Base-by-base conservation (phyloP, 257 asterid genomes). In the Mentha longifolia region DNA sequence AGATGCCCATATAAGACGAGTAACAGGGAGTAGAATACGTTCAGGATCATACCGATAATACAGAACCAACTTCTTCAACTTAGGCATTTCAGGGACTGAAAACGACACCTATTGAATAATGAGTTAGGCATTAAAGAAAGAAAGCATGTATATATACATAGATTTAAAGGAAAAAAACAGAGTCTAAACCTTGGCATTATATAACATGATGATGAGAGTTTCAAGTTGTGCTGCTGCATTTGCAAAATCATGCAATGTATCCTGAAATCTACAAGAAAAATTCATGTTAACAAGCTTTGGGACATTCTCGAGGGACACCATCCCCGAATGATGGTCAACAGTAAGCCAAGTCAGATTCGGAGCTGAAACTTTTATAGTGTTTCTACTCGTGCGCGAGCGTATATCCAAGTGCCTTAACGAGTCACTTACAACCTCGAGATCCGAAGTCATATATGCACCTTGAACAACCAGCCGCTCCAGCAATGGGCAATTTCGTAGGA, bases 1-100 rank as follows among this genome's bases (percentile, higher is more conserved):
- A 5, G 68, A 17, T 5, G 54, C 68, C 7, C 16, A 5, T 42
- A 63, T 16, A 10, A 41, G 43, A 12, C 54, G 11, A 19, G 68
- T 61, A 3, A 61, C 2, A 0, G 67, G 50, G 13, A 61, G 25
- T 0, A 25, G 31, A 19, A 1, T 4, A 17, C 28, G 2, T 7
- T 9, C 2, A 16, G 0, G 5, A 35, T 35, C 14, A 61, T 16
- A 43, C 14, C 16, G 51, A 37, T 15, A 61, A 62, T 62, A 16
- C 4, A 62, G 11, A 16, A 41, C 54, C 52, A 62, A 28, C 68
- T 41, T 63, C 39, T 63, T 63, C 68, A 63, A 42, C 20, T 41
- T 63, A 41, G 68, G 68, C 68, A 41, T 63, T 63, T 19, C 12
- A 20, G 68, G 52, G 50, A 39, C 31, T 17, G 2, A 61, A 35